Percentiles rank a stretch among this genome's conserved stretches.
Evolutionary conservation across 805 yeast species (phyloP).

Genomic region (Starmerella asiatica): DNA sequence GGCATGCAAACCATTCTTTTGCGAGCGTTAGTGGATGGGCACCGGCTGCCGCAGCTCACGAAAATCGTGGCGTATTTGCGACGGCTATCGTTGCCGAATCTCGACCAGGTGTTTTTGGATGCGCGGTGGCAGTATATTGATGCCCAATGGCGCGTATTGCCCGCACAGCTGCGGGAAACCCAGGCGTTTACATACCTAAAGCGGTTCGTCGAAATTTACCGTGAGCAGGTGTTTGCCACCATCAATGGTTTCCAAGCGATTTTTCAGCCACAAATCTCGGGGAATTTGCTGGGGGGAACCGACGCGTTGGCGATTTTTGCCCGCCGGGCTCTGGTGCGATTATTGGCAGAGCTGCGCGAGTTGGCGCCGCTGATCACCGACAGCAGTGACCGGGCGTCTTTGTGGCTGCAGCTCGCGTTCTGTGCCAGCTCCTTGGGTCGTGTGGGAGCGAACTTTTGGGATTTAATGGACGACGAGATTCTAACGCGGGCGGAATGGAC

Average conservation of each 20-base stretch:
- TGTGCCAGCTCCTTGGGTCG: conserved; percentile 76
- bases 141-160: conserved; percentile 16
- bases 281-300: neutral
- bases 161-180: conserved; percentile 39
- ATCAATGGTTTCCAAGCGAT: conserved; percentile 52
- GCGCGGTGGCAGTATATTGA: conserved; percentile 24
- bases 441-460: conserved; percentile 57
- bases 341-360: conserved; percentile 18
- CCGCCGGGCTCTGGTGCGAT: conserved; percentile 19
- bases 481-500: conserved; percentile 33
- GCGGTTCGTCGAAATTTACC: conserved; percentile 64
- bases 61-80: conserved; percentile 66
- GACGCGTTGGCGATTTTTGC: conserved; percentile 21
- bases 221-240: conserved; percentile 72
- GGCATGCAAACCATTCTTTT: conserved; percentile 61
- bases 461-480: conserved; percentile 20
- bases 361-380: conserved; percentile 24
- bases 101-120: conserved; percentile 24
- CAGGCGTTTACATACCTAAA: conserved; percentile 54
- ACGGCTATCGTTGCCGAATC: conserved; percentile 32
- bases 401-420: conserved; percentile 70
- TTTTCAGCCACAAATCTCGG: conserved; percentile 34
- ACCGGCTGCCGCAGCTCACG: conserved; percentile 64
- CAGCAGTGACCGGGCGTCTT: conserved; percentile 19
- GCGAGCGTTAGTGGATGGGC: conserved; percentile 54